Conservation (phyloP, 768 basidiomycete species). For the Pulveroboletus sp. region DNA sequence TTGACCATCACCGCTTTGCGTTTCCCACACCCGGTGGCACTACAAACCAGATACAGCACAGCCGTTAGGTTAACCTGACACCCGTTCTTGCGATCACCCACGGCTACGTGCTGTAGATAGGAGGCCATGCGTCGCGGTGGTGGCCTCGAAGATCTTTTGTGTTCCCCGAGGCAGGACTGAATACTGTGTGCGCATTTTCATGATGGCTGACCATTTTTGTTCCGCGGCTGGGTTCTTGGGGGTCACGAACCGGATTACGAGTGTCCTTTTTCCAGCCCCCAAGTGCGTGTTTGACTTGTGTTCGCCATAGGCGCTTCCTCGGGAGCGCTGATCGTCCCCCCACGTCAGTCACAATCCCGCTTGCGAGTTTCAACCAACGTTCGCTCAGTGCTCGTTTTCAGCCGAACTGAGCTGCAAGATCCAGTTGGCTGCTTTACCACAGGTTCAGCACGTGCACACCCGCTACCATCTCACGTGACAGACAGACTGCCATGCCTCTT, state of each 20-base stretch:
- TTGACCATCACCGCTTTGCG: background rate
- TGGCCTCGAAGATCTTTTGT: background rate
- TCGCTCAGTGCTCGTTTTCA: background rate
- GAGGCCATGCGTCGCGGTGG: background rate
- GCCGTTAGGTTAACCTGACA: no score
- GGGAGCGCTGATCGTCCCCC: background rate
- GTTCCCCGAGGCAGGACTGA: background rate
- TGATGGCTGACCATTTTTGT: no score
- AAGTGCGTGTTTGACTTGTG: slow-evolving; percentile 16
- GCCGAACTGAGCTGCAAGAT: background rate
- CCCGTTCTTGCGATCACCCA: no score
- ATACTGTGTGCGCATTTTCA: no score
- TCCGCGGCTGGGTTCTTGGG: no score
- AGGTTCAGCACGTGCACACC: slow-evolving; percentile 10
- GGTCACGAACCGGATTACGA: background rate
- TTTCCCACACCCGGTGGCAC: no score
- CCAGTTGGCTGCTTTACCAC: background rate
- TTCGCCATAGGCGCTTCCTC: background rate
- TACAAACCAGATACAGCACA: no score
- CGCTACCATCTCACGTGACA: background rate
- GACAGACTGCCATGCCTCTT: slow-evolving; percentile 19
- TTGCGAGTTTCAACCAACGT: background rate
- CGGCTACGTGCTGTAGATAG: no score
- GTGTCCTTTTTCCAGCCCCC: slow-evolving; percentile 11
- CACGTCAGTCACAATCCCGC: background rate